Conservation (phyloP, 2,329 filamentous ascomycete genomes). For the Penicillium sp. region DNA sequence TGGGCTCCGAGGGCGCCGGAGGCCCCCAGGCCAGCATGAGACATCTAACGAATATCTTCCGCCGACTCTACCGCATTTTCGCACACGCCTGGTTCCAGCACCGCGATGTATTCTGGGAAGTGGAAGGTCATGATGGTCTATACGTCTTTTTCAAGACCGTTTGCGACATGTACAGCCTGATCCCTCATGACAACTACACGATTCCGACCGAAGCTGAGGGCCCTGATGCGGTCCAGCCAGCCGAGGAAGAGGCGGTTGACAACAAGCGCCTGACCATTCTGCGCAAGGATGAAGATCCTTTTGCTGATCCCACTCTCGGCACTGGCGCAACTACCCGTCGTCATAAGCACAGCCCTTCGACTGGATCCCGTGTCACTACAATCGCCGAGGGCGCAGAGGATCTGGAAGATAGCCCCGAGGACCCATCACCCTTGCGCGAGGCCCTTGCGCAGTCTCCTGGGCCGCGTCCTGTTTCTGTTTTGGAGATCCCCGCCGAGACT, state of each 20-base stretch:
- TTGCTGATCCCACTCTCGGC: constrained; percentile 51
- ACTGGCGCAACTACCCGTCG: constrained; percentile 73
- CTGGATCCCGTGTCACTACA: constrained; percentile 75
- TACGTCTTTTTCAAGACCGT: constrained; percentile 98
- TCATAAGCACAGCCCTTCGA: constrained; percentile 80
- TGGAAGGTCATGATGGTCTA: constrained; percentile 86
- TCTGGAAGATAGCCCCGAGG: constrained; percentile 43
- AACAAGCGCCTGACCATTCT: constrained; percentile 40
- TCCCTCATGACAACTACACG: constrained; percentile 94
- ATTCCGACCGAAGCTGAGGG: constrained; percentile 92
- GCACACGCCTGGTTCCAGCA: constrained; percentile 99
- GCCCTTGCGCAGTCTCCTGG: constrained; percentile 17
- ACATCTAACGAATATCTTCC: constrained; percentile 92
- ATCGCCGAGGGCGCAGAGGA: constrained; percentile 85
- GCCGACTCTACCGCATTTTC: constrained; percentile 92
- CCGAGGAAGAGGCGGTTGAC: constrained; percentile 26
- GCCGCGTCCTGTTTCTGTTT: constrained; percentile 15
- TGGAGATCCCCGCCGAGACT: constrained; percentile 6
- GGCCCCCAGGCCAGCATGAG: constrained; percentile 48
- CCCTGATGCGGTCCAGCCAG: constrained; percentile 55
- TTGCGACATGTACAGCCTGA: constrained; percentile 85
- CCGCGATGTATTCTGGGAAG: constrained; percentile 89
- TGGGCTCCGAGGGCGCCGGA: constrained; percentile 52
- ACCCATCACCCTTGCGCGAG: constrained; percentile 13
- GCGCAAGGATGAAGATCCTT: constrained; percentile 33